Evolutionary conservation across 192 early-diverging fungal species (phyloP), one percentile per base, ranked within the genome.

Genomic region (Endogone sp.): DNA sequence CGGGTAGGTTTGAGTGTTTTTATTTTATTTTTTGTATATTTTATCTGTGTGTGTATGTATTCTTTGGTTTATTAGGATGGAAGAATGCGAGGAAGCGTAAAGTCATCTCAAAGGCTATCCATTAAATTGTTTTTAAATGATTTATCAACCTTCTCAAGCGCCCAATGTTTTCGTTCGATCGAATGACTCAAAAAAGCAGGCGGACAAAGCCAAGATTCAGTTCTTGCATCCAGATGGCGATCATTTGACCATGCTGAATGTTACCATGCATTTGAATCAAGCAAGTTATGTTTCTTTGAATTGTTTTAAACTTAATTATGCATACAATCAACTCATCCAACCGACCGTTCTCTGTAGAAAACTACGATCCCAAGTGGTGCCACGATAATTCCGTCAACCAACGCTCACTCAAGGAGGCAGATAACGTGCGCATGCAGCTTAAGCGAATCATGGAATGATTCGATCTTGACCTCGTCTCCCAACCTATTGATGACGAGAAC

Each of bases 181-280:
- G 4, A 90, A 89, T 77, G 93, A 98, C 57, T 85, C 90, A n/a
- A 87, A 93, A 69, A 90, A 92, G 64, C 82, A 87, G 61, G 95
- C 98, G 2, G 95, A 98, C 74, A 87, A 85, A 61, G 94, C 95
- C 73, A 97, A 97, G 73, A 88, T 87, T 6, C 80, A 96, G 67
- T 99, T 99, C 84, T 88, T 92, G 28, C 96, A 98, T 67, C 83
- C 86, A 71, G 93, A 98, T 67, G 95, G 98, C 64, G 98, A 99
- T 77, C 96, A 99, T 69, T 83, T 98, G 57, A 95, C 97, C 9
- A 76, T 99, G 56, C 88, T 99, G 65, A 98, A 99, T n/a, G 55
- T n/a, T n/a, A 56, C 11, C 55, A 56, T n/a, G n/a, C n/a, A n/a
- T n/a, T n/a, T n/a, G n/a, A n/a, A n/a, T n/a, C n/a, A n/a, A n/a